Evolutionary conservation across 2,329 filamentous ascomycete genomes (phyloP), one percentile per base, ranked within the genome.

Genomic region (Zymoseptoria brevis): DNA sequence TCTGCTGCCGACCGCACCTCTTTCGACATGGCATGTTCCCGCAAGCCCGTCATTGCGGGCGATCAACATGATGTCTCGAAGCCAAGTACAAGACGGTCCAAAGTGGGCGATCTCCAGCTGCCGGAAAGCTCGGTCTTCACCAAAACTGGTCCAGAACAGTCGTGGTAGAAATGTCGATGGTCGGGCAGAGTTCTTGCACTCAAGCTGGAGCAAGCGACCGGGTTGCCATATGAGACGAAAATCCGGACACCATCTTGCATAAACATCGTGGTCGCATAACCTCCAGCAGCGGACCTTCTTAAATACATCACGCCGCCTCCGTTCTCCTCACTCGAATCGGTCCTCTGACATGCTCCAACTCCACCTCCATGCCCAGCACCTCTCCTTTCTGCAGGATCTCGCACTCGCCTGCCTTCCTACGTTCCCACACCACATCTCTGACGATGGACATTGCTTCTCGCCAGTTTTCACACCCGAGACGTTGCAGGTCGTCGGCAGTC

Each of bases 301-400:
- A 4, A 24, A 24, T 4, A 24, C 22, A 45, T 45, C 35, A 45
- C 35, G 13, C 35, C 35, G 35, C 6, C 35, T 16, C 56, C 50
- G 57, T 60, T 56, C 69, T 64, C 50, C 76, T 69, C 30, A 79
- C 69, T n/a, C 79, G 68, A 30, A 81, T 79, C 8, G 79, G 79
- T 3, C 79, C 79, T 62, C 62, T 73, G 21, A 80, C 68, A 55
- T 78, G 71, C 19, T 74, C 69, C 13, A 75, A 55, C 1, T 59
- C 64, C 41, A 70, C 63, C 8, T 66, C 68, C 11, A 60, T 56
- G 19, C 59, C 65, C 8, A 80, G 60, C 4, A 77, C 69, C 55
- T 75, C 66, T 8, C 80, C 79, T 57, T 74, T 76, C 67, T 82
- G 79, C 65, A 81, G 59, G 8, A 82, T 69, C 62, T 82, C 78